phyloP scores from a whole-genome alignment of 2,329 filamentous ascomycete species.

The Pyricularia grisea region DNA sequence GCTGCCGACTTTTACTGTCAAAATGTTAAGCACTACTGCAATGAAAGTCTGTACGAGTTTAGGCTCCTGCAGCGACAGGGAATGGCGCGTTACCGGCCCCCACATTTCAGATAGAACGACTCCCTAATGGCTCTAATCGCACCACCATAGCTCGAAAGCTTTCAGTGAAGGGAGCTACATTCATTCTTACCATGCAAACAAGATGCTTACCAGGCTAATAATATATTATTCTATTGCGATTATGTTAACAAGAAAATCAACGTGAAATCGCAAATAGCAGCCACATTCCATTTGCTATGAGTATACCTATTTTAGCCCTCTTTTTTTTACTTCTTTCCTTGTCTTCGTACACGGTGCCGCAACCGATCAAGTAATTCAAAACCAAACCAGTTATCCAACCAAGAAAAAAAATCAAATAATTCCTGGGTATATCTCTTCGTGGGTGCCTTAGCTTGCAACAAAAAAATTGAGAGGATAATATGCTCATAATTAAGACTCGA shows the following conservation, averaged over 20 bases:
- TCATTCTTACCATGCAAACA: background rate
- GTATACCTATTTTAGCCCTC: background rate
- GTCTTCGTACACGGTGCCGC: background rate
- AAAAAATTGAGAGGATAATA: background rate
- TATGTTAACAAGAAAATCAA: background rate
- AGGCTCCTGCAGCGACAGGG: background rate
- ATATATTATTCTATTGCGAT: too few species aligned
- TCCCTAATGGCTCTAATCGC: background rate
- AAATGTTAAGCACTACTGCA: background rate
- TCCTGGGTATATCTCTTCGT: background rate
- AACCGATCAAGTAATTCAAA: background rate
- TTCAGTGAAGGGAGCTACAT: background rate
- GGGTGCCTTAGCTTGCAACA: background rate
- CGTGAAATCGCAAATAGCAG: background rate
- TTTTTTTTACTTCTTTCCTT: background rate
- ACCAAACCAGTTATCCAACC: background rate
- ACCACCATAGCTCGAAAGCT: constrained; percentile 8
- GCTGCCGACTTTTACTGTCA: background rate
- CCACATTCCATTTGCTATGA: background rate
- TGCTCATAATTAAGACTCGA: background rate
- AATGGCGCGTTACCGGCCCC: background rate
- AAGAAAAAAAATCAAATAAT: background rate
- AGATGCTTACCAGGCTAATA: too few species aligned
- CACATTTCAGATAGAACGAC: background rate
- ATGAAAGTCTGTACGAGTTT: background rate